These are phyloP conservation scores for Dionaea muscipula DNA, from an alignment of 179 eudicot species.

Conservation along the genomic window DNA sequence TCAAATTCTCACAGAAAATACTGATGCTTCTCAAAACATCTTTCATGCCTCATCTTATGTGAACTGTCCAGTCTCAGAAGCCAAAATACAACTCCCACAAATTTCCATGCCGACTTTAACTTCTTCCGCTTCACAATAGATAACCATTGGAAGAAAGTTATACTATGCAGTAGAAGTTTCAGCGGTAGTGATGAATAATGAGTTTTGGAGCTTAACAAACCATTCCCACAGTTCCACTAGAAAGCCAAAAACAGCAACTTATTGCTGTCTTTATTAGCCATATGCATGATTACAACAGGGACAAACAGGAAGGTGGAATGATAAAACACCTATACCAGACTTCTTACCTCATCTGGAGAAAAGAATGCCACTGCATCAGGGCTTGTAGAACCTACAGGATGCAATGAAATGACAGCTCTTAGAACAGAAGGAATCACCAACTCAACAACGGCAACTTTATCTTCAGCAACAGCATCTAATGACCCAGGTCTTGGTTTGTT, in stretches of 20 bases:
- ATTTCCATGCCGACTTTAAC: too few relatives aligned
- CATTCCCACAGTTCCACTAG: background rate
- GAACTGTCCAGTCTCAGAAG: too few relatives aligned
- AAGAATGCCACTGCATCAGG: slow-evolving; percentile 94
- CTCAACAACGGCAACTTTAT: slow-evolving; percentile 68
- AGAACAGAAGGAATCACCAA: slow-evolving; percentile 59
- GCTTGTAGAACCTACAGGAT: slow-evolving; percentile 74
- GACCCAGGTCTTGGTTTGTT: slow-evolving; percentile 41
- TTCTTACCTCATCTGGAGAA: slow-evolving; percentile 85
- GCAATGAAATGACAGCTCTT: slow-evolving; percentile 79
- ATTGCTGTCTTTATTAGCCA: background rate
- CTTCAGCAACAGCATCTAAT: slow-evolving; percentile 23
- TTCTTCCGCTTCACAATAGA: too few relatives aligned
- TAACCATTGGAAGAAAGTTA: too few relatives aligned
- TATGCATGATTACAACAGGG: background rate
- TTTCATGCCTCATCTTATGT: too few relatives aligned
- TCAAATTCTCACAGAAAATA: too few relatives aligned
- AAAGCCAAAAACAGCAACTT: background rate
- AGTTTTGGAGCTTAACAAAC: background rate
- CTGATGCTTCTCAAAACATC: too few relatives aligned
- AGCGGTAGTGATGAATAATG: too few relatives aligned
- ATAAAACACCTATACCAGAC: background rate
- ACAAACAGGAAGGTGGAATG: background rate
- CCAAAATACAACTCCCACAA: too few relatives aligned
- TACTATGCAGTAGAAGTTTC: slow-evolving; percentile 1